Conservation (phyloP, 2,329 filamentous ascomycete species). For the Trichophyton rubrum region DNA sequence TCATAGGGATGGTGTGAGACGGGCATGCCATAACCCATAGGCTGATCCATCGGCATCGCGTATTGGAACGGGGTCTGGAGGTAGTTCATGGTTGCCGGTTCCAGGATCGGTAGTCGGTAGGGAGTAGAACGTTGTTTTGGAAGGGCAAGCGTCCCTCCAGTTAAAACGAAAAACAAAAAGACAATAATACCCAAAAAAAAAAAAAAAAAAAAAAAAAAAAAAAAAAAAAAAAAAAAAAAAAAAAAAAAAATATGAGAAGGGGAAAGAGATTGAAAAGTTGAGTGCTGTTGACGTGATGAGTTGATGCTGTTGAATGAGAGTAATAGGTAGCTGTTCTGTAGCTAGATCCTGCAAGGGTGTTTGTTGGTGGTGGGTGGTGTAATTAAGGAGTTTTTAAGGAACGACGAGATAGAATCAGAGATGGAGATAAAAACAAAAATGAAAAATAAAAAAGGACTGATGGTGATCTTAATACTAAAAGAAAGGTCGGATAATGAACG, state of each 20-base stretch:
- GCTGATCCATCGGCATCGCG: constrained; percentile 27
- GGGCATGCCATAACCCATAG: constrained; percentile 20
- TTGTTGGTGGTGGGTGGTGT: not conserved
- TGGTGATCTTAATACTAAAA: constrained; percentile 1
- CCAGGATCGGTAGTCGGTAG: not conserved
- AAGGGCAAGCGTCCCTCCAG: not conserved
- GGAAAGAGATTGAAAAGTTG: not conserved
- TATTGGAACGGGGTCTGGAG: constrained; percentile 29
- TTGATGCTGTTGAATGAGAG: constrained; percentile 1
- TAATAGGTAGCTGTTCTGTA: not conserved
- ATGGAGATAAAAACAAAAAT: constrained; percentile 11
- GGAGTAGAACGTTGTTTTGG: not conserved
- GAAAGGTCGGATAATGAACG: constrained; percentile 6
- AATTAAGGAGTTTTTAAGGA: constrained; percentile 11
- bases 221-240: not conserved
- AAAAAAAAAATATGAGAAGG: not conserved
- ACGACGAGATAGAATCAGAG: constrained; percentile 4
- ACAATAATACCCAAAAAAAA: not conserved
- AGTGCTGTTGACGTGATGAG: not conserved
- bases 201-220: not conserved
- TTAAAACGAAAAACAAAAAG: not conserved
- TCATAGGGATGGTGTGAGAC: constrained; percentile 5
- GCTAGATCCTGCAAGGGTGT: constrained; percentile 1
- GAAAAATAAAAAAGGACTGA: constrained; percentile 11
- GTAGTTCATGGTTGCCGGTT: constrained; percentile 25